Percentiles rank a stretch among this genome's conserved stretches.
Evolutionary conservation across 1,139 yeast genomes (phyloP).

Genomic region (Taphrina flavorubra): DNA sequence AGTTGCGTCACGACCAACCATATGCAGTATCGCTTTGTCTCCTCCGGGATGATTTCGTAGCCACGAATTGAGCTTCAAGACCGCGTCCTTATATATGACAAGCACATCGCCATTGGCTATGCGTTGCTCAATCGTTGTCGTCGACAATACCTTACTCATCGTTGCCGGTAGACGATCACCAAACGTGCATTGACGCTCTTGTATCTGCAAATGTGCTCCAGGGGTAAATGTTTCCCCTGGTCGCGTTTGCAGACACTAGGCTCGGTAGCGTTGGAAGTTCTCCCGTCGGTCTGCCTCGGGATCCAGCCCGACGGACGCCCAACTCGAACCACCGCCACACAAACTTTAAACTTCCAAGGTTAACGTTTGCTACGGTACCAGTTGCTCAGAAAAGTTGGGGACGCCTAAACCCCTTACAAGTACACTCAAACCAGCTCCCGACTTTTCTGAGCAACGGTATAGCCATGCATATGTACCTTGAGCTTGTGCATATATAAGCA

Average conservation of each 20-base stretch:
- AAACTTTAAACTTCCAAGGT: not conserved
- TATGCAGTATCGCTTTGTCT: constrained; percentile 77
- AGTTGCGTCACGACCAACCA: constrained; percentile 88
- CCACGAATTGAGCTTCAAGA: constrained; percentile 74
- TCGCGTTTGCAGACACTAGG: no score
- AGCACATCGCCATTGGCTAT: constrained; percentile 63
- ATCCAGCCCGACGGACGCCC: not conserved
- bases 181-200: no score
- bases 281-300: not conserved
- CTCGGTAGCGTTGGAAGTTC: no score
- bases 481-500: no score
- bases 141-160: constrained; percentile 23
- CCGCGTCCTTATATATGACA: constrained; percentile 67
- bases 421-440: no score
- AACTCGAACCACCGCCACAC: not conserved
- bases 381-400: no score
- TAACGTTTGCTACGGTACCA: no score
- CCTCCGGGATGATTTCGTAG: constrained; percentile 84
- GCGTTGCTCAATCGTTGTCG: constrained; percentile 18
- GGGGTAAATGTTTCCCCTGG: no score
- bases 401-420: no score
- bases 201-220: no score
- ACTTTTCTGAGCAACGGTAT: no score
- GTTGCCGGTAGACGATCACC: not conserved
- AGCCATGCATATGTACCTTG: no score